Conservation (phyloP, 2,329 filamentous ascomycete genomes). For the Aspergillus alliaceus region DNA sequence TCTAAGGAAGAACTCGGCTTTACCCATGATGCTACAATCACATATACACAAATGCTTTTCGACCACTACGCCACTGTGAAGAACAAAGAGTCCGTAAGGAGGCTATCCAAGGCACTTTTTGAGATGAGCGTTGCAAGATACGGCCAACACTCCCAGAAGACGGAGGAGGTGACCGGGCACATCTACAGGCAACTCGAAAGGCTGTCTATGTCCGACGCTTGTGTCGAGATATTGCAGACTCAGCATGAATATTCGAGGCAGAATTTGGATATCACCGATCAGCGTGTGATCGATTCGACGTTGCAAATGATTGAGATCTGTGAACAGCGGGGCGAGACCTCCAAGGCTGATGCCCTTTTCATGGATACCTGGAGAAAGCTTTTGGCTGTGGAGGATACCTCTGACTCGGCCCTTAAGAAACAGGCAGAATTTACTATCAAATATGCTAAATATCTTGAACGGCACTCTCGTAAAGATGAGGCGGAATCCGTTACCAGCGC, state of each 20-base stretch:
- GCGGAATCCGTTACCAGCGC: background rate
- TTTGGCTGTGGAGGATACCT: background rate
- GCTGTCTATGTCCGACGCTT: background rate
- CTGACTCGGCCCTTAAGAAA: background rate
- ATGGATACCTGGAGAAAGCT: background rate
- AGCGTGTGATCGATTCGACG: background rate
- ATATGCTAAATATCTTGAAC: background rate
- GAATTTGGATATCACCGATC: background rate
- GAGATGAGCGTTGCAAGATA: background rate
- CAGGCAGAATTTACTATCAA: background rate
- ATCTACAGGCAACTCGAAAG: background rate
- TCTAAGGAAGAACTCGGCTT: background rate
- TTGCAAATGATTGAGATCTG: background rate
- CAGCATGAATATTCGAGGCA: background rate
- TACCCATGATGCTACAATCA: background rate
- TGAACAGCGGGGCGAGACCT: background rate
- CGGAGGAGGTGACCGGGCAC: background rate
- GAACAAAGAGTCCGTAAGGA: background rate
- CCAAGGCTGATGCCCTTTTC: background rate
- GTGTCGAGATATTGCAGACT: background rate
- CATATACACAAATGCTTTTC: slow-evolving; percentile 1
- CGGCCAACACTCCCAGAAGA: background rate
- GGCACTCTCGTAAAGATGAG: background rate
- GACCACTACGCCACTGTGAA: background rate
- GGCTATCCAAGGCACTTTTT: background rate